Evolutionary conservation across 495 filamentous ascomycete genomes (phyloP), one percentile per base, ranked within the genome.

Genomic region (Hypomontagnella submonticulosa): DNA sequence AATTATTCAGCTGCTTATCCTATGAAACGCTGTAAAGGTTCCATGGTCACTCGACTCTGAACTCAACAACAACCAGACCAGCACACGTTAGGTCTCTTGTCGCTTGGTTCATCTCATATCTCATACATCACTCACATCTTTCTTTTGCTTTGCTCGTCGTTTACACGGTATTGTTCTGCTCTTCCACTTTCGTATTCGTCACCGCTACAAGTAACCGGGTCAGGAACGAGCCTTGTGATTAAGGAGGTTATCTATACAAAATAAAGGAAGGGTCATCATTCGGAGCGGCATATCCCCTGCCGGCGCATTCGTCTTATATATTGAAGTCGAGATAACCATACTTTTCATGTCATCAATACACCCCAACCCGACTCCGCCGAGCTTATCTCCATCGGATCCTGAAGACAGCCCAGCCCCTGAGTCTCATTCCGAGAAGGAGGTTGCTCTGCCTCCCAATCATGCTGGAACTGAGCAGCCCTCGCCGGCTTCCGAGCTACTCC

Each of bases 271-370:
- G 53, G 6, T 16, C 38, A 10, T 4, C 15, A 4, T 34, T 7
- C 42, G 12, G 34, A 19, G 6, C 33, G 34, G 18, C 3, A 48
- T 2, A 27, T 27, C 23, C 23, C 23, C 23, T 27, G 6, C 23
- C 23, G 23, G 23, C 23, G 23, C 23, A 27, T 27, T 6, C 23
- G 23, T 27, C 23, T 27, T 6, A 2, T 6, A 27, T 6, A 6
- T 2, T 27, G 23, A 27, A 59, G n/a, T 13, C 36, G 3, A 15
- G 10, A 60, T 57, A 48, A 64, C 19, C 11, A 36, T 10, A 48
- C 46, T 44, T n/a, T 73, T 69, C 68, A 73, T 73, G 66, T 71
- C 71, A 53, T 69, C 71, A 33, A 56, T 52, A 50, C 55, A 40
- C 43, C 8, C 46, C 44, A 57, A 67, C 36, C 11, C 67, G 54